Percentiles rank a stretch among this genome's conserved stretches.
phyloP scores from a whole-genome alignment of 805 yeast species.

The Debaryomyces castellii region DNA sequence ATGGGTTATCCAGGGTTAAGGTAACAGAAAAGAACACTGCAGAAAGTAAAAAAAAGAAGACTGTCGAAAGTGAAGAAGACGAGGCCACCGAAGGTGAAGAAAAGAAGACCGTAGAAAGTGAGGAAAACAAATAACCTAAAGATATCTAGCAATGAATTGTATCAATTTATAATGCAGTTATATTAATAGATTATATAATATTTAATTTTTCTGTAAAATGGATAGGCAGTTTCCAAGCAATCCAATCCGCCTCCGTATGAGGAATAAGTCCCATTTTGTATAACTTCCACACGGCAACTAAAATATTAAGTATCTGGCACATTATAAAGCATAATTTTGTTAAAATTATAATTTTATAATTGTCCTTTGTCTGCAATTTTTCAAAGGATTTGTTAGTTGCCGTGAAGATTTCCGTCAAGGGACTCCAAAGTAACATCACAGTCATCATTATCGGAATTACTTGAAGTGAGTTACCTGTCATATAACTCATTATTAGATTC shows the following conservation, averaged over 20 bases:
- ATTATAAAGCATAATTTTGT: slow-evolving; percentile 25
- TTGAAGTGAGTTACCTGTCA: slow-evolving; percentile 89
- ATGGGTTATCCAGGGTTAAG: slow-evolving; percentile 11
- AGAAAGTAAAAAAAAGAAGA: slow-evolving; percentile 6
- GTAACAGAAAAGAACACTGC: background rate
- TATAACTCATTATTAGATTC: slow-evolving; percentile 86
- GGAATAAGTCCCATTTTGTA: slow-evolving; percentile 90
- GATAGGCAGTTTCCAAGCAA: slow-evolving; percentile 69
- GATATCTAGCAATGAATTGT: background rate
- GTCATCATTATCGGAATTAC: slow-evolving; percentile 91
- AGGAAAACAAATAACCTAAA: background rate
- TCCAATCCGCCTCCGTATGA: slow-evolving; percentile 85
- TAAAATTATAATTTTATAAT: slow-evolving; percentile 26
- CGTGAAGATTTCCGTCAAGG: slow-evolving; percentile 67
- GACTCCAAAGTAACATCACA: slow-evolving; percentile 74
- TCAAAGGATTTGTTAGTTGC: slow-evolving; percentile 57
- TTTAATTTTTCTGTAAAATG: slow-evolving; percentile 13
- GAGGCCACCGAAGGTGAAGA: background rate
- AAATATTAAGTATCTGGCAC: slow-evolving; percentile 55
- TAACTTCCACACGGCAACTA: slow-evolving; percentile 81
- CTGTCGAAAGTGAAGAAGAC: background rate
- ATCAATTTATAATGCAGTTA: no score
- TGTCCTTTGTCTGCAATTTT: slow-evolving; percentile 40
- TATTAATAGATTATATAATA: slow-evolving; percentile 1
- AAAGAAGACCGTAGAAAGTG: background rate